Conservation (phyloP, 2,329 filamentous ascomycete species). For the Microcyclosporella mali region DNA sequence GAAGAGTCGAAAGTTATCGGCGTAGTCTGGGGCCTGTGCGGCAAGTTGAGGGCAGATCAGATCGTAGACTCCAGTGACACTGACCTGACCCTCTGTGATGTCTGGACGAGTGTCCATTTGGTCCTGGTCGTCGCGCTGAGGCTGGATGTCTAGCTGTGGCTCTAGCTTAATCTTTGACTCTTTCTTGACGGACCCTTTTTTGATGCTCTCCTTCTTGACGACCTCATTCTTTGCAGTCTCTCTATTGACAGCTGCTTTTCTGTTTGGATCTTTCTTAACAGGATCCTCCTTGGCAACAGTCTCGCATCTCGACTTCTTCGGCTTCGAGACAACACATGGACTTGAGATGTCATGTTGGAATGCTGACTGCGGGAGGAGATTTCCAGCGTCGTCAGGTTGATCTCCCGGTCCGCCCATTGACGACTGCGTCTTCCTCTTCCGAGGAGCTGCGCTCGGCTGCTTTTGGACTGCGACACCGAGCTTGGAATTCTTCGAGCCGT, state of each 20-base stretch:
- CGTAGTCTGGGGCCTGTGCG: constrained; percentile 13
- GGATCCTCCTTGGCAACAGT: constrained; percentile 8
- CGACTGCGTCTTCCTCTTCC: background rate
- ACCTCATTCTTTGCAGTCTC: constrained; percentile 5
- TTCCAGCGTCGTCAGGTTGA: constrained; percentile 3
- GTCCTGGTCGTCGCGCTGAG: background rate
- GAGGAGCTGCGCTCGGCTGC: constrained; percentile 1
- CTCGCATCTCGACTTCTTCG: background rate
- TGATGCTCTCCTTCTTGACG: constrained; percentile 6
- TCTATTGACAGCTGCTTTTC: background rate
- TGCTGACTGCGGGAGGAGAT: constrained; percentile 7
- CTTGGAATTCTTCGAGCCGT: background rate
- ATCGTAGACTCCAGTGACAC: constrained; percentile 43
- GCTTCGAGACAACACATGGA: background rate
- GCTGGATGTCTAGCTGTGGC: constrained; percentile 1
- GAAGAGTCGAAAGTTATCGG: constrained; percentile 31
- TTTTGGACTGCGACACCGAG: background rate
- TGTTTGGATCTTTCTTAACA: constrained; percentile 6
- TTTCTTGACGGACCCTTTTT: background rate
- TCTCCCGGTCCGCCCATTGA: background rate
- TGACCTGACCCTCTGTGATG: constrained; percentile 11
- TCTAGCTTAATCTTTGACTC: constrained; percentile 1
- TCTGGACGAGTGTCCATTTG: constrained; percentile 16
- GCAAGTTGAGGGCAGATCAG: constrained; percentile 28
- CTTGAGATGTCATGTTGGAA: background rate